Evolutionary conservation across 1,284 basidiomycete genomes (phyloP), one percentile per base, ranked within the genome.

Genomic region (Microbotryum scabiosae): DNA sequence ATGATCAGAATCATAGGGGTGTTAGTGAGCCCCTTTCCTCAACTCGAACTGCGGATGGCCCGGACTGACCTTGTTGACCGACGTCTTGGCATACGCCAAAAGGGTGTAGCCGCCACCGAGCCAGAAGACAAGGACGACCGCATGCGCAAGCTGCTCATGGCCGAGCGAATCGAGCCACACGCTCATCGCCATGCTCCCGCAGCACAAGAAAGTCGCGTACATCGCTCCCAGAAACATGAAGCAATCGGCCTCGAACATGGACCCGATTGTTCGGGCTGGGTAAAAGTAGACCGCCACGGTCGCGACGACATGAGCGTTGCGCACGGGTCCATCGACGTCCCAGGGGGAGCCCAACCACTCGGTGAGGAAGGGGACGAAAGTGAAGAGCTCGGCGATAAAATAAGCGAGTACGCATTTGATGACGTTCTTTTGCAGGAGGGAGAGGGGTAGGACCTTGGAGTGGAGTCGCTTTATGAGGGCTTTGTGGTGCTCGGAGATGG

Each of bases 361-460:
- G 7, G 74, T 72, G 1, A 82, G 72, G 0, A 63, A 48, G 0
- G 88, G 85, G 9, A 85, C 84, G 74, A 91, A 97, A 0, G 94
- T 97, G 80, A 97, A 97, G 12, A 97, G 78, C 0, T 89, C 91
- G 3, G 82, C 92, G 62, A 97, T 76, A 61, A 91, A 84, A 74
- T 98, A 98, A 0, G 93, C 88, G 12, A 97, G 78, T 1, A 85
- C 82, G 75, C 94, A 98, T 77, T 97, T 97, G 69, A 92, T 74
- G 53, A 97, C 84, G 72, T 87, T 88, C 48, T 81, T 80, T 10
- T 45, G 14, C n/a, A 61, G 47, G 16, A 52, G 7, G 2, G 63
- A 62, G 18, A 54, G 60, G 0, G 57, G 55, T 41, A 50, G 53
- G 52, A 65, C 1, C 25, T 26, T 30, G 21, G 32, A n/a, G 18